phyloP scores from a whole-genome alignment of 805 yeast species.

The Candida golubevii region DNA sequence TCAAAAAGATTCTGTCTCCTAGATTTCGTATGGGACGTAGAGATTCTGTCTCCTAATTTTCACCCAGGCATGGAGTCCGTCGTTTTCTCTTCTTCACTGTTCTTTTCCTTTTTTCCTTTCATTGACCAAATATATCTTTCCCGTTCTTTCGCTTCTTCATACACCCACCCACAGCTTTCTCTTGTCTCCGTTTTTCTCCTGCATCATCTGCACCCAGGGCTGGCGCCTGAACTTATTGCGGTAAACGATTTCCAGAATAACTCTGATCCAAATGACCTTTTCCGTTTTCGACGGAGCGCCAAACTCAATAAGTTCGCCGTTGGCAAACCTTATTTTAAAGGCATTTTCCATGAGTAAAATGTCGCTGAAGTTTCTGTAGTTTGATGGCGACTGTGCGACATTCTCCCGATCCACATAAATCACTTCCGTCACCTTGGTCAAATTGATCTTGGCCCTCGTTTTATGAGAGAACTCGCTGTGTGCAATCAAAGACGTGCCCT shows the following conservation, averaged over 20 bases:
- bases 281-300: slow-evolving; percentile 71
- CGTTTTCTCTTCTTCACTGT: too few relatives aligned
- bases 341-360: slow-evolving; percentile 65
- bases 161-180: slow-evolving; percentile 4
- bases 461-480: slow-evolving; percentile 66
- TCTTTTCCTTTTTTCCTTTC: too few relatives aligned
- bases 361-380: slow-evolving; percentile 65
- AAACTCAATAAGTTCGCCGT: slow-evolving; percentile 79
- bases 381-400: slow-evolving; percentile 21
- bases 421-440: slow-evolving; percentile 59
- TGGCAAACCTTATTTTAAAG: slow-evolving; percentile 68
- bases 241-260: slow-evolving; percentile 52
- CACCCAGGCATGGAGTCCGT: neutral
- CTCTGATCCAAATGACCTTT: slow-evolving; percentile 61
- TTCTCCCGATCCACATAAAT: slow-evolving; percentile 41
- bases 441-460: slow-evolving; percentile 71
- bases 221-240: slow-evolving; percentile 55
- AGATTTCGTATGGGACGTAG: slow-evolving; percentile 65
- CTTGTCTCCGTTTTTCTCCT: slow-evolving; percentile 17
- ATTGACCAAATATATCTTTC: too few relatives aligned
- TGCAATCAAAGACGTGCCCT: slow-evolving; percentile 69
- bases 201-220: slow-evolving; percentile 54
- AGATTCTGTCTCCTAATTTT: slow-evolving; percentile 29
- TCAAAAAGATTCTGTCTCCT: slow-evolving; percentile 95
- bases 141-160: neutral